Evolutionary conservation across 164 flowering plant genomes (phyloP), one percentile per base, ranked within the genome.

Genomic region (Vitis labrusca): DNA sequence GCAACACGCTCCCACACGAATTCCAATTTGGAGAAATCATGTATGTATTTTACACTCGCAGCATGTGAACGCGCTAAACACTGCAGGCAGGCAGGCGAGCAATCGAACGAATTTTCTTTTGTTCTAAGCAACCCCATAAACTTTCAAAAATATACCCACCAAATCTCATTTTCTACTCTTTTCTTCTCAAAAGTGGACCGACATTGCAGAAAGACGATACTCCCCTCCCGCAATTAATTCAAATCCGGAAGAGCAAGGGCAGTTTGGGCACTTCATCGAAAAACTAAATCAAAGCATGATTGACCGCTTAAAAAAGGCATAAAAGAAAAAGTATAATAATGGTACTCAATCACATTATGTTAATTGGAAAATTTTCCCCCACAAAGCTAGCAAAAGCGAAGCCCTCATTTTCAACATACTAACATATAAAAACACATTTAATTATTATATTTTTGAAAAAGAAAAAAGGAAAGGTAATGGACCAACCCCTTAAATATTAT

Each of bases 41-140:
- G 27, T 23, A 1, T 23, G 27, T 23, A 23, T 23, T 23, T 37
- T 37, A 37, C 6, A 51, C 5, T n/a, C 7, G n/a, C 56, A 53
- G 9, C 56, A 53, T 53, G 56, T 53, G 15, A 53, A 53, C 14
- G 56, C n/a, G 7, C 15, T 14, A 5, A 37, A 12, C 11, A 49
- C 16, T 10, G 50, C 1, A 3, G 19, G 52, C 52, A 10, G 19
- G 12, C 11, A 23, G 48, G 30, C 23, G 23, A 19, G 23, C 47
- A 9, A 49, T 9, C 50, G 30, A 32, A 50, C 10, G 37, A 59
- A 63, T 54, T 70, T 54, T 63, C 54, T 71, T 71, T 64, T 30
- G 50, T 52, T 5, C 11, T 64, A 71, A 71, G 74, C 74, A 58
- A 71, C 30, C 61, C 23, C 53, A 53, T 53, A 50, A 63, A 48